Evolutionary conservation across 1,284 basidiomycete genomes (phyloP), one percentile per base, ranked within the genome.

Genomic region (Pyrrhoderma noxium): DNA sequence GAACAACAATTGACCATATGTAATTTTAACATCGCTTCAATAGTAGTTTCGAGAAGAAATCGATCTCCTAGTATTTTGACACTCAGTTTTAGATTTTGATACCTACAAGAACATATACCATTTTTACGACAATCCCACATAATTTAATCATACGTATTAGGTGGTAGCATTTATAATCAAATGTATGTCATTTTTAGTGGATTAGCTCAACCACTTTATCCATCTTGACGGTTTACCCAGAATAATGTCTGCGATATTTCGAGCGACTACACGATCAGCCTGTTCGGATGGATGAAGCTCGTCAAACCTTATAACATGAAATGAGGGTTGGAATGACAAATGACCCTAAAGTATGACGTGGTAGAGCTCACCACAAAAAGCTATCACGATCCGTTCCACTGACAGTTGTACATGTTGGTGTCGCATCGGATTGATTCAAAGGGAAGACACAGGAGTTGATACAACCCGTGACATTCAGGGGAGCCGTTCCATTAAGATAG

Each of bases 401-500:
- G 1, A 57, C 61, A n/a, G 59, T 49, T n/a, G 64, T 66, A 46
- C 67, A 67, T 25, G 38, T 9, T 2, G 16, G 59, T 1, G 51
- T 35, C 27, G 49, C 52, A 19, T n/a, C 25, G 27, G 49, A 57
- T 39, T 58, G 61, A 47, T 58, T 53, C 34, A 58, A 52, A 27
- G 52, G 41, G 38, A 58, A 60, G 18, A 67, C 60, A 49, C 67
- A 70, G 7, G 64, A 54, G 11, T 59, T 31, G 34, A 64, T 49
- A 23, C 60, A 61, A 1, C 66, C 61, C 0, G 63, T 67, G 19
- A 67, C 63, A 49, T 67, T 69, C 40, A 60, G 50, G 7, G 67
- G 60, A 0, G 56, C 61, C 0, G 69, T 70, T 3, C 68, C 69
- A 42, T 67, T 67, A 23, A 70, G 57, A 52, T 69, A 70, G 7